Percentiles rank a stretch among this genome's conserved stretches.
Evolutionary conservation across 139 green algal genomes (phyloP).

Genomic region (Pleodorina starrii): DNA sequence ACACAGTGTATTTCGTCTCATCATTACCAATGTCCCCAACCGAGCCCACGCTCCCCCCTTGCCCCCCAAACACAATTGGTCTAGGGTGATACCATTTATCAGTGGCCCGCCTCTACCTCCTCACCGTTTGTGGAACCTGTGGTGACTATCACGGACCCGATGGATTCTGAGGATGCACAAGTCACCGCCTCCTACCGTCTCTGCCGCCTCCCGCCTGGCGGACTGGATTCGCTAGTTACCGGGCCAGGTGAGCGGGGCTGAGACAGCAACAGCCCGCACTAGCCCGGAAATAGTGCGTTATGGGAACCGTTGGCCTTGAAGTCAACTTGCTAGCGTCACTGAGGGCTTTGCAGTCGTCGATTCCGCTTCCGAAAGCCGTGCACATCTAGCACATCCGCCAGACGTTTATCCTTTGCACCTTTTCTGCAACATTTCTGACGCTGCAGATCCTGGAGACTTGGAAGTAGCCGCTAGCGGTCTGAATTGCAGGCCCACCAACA

Average conservation of each 20-base stretch:
- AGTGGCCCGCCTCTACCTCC: not conserved
- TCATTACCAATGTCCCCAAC: no score
- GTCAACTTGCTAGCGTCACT: no score
- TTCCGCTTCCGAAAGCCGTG: no score
- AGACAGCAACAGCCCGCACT: not conserved
- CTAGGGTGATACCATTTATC: not conserved
- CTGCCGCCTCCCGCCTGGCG: not conserved
- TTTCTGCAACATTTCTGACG: no score
- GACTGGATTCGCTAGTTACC: not conserved
- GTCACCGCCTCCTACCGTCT: not conserved
- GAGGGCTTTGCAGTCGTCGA: no score
- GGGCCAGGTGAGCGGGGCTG: not conserved
- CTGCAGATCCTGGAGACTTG: constrained; percentile 2
- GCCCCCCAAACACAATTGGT: no score
- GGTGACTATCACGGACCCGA: not conserved
- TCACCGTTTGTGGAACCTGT: not conserved
- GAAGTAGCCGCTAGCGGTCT: not conserved
- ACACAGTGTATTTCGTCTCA: not conserved
- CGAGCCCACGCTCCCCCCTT: no score
- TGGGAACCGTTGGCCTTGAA: no score
- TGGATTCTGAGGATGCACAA: not conserved
- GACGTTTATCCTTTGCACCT: no score
- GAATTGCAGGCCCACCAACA: no score
- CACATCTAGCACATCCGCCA: no score
- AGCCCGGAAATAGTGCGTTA: no score